These are phyloP conservation scores for Cylindrodendrum hubeiense DNA, from an alignment of 2,329 filamentous ascomycete species.

Conservation along the genomic window DNA sequence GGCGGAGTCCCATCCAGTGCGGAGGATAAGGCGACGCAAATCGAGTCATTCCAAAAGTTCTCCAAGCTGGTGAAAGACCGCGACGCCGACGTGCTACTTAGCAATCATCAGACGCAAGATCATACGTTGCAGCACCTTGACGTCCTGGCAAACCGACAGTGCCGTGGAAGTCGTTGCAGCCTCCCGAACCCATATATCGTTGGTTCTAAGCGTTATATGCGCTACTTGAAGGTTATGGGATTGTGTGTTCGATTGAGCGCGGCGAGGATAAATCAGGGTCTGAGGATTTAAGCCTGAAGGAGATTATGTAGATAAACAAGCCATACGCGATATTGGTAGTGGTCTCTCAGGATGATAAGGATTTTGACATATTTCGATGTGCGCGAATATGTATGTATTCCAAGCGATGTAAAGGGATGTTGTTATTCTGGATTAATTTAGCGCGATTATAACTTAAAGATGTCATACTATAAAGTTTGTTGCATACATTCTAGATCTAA, in stretches of 20 bases:
- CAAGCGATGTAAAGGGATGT: too few relatives aligned
- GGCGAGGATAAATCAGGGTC: slow-evolving; percentile 8
- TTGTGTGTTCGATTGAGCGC: slow-evolving; percentile 27
- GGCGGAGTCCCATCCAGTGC: slow-evolving; percentile 33
- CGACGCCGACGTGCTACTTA: slow-evolving; percentile 34
- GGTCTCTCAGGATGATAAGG: too few relatives aligned
- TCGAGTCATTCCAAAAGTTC: slow-evolving; percentile 35
- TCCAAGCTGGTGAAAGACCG: slow-evolving; percentile 18
- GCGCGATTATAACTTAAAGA: too few relatives aligned
- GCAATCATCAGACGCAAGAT: slow-evolving; percentile 41
- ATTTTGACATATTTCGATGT: too few relatives aligned
- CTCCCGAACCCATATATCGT: slow-evolving; percentile 31
- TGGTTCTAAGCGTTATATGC: slow-evolving; percentile 25
- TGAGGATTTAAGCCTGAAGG: not conserved
- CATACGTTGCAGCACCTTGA: slow-evolving; percentile 33
- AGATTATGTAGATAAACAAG: not conserved
- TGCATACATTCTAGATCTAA: too few relatives aligned
- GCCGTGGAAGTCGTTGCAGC: slow-evolving; percentile 16
- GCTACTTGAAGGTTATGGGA: slow-evolving; percentile 30
- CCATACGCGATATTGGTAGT: too few relatives aligned
- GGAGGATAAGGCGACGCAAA: slow-evolving; percentile 33
- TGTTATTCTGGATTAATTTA: too few relatives aligned
- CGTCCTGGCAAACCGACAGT: slow-evolving; percentile 27
- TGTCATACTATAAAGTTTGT: too few relatives aligned
- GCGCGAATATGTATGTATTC: too few relatives aligned